A percentile compares a stretch with the other conserved stretches of the same genome.
These are phyloP conservation scores for Pisolithus tinctorius DNA, from an alignment of 768 basidiomycete genomes.

Conservation along the genomic window DNA sequence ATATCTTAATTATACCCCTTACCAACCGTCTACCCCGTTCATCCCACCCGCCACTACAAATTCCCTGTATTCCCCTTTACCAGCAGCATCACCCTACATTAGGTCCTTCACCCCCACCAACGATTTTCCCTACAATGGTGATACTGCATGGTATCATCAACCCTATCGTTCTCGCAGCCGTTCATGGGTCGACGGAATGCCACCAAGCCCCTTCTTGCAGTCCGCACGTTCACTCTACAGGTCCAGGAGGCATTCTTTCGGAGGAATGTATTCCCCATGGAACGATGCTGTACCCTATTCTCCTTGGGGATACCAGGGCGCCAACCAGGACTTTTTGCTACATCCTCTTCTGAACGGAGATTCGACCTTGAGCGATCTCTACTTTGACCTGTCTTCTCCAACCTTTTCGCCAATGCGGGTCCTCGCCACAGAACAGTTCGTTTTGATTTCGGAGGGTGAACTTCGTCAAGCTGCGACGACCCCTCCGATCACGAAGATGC, in stretches of 20 bases:
- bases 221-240: slow-evolving; percentile 7
- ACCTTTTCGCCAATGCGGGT: slow-evolving; percentile 39
- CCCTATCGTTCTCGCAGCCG: slow-evolving; percentile 30
- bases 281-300: slow-evolving; percentile 14
- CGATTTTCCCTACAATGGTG: no score
- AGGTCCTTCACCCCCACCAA: slow-evolving; percentile 23
- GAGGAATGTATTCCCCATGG: slow-evolving; percentile 10
- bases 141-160: slow-evolving; percentile 5
- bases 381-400: slow-evolving; percentile 49
- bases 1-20: slow-evolving; percentile 26
- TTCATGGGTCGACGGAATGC: slow-evolving; percentile 37
- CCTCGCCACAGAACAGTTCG: slow-evolving; percentile 32
- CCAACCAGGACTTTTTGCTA: slow-evolving; percentile 20
- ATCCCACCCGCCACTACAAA: slow-evolving; percentile 31
- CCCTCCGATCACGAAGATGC: slow-evolving; percentile 46
- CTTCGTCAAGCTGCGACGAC: slow-evolving; percentile 49
- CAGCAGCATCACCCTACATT: slow-evolving; percentile 21
- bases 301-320: slow-evolving; percentile 14
- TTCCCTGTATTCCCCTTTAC: slow-evolving; percentile 31
- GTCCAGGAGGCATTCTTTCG: slow-evolving; percentile 24
- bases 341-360: slow-evolving; percentile 43
- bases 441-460: slow-evolving; percentile 36
- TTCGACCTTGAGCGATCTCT: slow-evolving; percentile 36
- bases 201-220: slow-evolving; percentile 18
- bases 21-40: slow-evolving; percentile 36